These are phyloP conservation scores for Malus hybrid DNA, from an alignment of 331 rosid species.

Conservation along the genomic window DNA sequence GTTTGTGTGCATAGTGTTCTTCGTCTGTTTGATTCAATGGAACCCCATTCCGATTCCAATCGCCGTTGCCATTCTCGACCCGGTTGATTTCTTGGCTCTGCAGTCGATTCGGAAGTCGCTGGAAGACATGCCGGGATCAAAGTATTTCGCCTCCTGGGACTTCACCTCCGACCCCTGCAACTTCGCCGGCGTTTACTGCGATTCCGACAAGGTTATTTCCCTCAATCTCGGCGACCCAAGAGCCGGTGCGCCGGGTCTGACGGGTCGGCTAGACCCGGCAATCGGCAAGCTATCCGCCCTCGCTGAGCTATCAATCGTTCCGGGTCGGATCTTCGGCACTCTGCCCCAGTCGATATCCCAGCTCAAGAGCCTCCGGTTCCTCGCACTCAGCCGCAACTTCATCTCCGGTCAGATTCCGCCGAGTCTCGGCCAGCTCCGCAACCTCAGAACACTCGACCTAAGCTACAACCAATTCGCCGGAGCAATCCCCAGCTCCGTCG, in stretches of 20 bases:
- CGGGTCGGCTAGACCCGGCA: slow-evolving; percentile 66
- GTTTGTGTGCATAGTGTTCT: slow-evolving; percentile 8
- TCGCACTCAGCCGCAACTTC: slow-evolving; percentile 77
- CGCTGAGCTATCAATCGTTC: slow-evolving; percentile 80
- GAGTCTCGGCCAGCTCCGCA: slow-evolving; percentile 39
- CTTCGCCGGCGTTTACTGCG: slow-evolving; percentile 84
- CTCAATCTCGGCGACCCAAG: slow-evolving; percentile 95
- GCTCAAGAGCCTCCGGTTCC: slow-evolving; percentile 60
- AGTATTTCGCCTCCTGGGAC: slow-evolving; percentile 83
- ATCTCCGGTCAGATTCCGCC: slow-evolving; percentile 76
- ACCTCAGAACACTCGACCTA: slow-evolving; percentile 65
- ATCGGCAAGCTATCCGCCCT: slow-evolving; percentile 71
- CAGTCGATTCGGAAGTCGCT: slow-evolving; percentile 73
- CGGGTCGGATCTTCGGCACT: slow-evolving; percentile 70
- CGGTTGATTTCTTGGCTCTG: slow-evolving; percentile 78
- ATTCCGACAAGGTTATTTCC: slow-evolving; percentile 62
- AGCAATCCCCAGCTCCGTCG: slow-evolving; percentile 56
- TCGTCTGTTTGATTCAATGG: slow-evolving; percentile 21
- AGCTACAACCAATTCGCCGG: slow-evolving; percentile 85
- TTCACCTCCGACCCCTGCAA: slow-evolving; percentile 93
- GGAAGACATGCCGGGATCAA: slow-evolving; percentile 76
- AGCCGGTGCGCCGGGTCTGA: slow-evolving; percentile 83
- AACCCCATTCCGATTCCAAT: background rate
- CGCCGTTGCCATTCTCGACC: slow-evolving; percentile 68
- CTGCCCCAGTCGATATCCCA: slow-evolving; percentile 50